Evolutionary conservation across 2,329 filamentous ascomycete genomes (phyloP).

Genomic region (Epichloe coenophiala): DNA sequence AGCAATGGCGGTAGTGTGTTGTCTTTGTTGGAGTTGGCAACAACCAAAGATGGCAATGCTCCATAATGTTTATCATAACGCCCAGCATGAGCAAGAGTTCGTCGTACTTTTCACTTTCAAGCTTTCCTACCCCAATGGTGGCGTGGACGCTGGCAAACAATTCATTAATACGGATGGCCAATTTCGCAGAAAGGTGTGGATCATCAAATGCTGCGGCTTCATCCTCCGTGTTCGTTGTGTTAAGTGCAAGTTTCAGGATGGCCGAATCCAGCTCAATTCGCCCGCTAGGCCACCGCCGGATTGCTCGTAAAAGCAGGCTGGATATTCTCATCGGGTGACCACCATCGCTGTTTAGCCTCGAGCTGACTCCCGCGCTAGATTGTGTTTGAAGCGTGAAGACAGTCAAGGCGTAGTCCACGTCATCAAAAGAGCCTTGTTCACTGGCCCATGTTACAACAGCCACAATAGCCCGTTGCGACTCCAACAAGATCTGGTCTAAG

Average conservation of each 20-base stretch:
- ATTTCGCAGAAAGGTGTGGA: constrained; percentile 35
- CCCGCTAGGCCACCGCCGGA: constrained; percentile 18
- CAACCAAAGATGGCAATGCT: constrained; percentile 40
- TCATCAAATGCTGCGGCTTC: constrained; percentile 58
- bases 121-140: constrained; percentile 34
- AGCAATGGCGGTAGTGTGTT: too few species aligned
- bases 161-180: constrained; percentile 36
- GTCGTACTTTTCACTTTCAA: constrained; percentile 44
- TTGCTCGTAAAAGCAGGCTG: constrained; percentile 16
- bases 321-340: constrained; percentile 17
- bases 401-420: constrained; percentile 30
- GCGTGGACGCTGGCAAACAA: constrained; percentile 35
- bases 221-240: constrained; percentile 71
- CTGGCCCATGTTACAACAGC: constrained; percentile 11
- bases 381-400: constrained; percentile 25
- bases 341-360: constrained; percentile 10
- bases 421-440: constrained; percentile 6
- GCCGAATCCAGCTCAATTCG: constrained; percentile 15
- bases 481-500: constrained; percentile 16
- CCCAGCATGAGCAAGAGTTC: constrained; percentile 66
- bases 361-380: constrained; percentile 14
- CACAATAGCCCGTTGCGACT: constrained; percentile 15
- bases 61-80: constrained; percentile 75
- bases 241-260: constrained; percentile 53
- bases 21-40: too few species aligned